Conservation (phyloP, 176 grass and related monocot species). For the Aegilops speltoides region DNA sequence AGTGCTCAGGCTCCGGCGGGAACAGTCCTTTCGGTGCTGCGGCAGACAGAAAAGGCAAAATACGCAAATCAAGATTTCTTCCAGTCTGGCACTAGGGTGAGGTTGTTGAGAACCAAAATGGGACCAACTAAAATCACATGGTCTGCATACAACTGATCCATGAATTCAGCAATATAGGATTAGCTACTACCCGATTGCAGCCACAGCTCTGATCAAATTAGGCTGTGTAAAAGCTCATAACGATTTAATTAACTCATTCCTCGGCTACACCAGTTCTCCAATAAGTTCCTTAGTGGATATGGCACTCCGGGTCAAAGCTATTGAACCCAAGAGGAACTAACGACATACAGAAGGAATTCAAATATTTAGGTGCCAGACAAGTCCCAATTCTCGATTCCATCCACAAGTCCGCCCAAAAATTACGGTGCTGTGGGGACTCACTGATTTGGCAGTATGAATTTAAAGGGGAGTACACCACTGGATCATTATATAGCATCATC, state of each 20-base stretch:
- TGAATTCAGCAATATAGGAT: too few relatives aligned
- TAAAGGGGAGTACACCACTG: too few relatives aligned
- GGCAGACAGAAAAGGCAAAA: not conserved
- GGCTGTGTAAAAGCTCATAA: too few relatives aligned
- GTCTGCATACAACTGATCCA: too few relatives aligned
- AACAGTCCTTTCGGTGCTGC: constrained; percentile 90
- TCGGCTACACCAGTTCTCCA: too few relatives aligned
- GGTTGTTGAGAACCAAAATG: not conserved
- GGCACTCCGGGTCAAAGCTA: constrained; percentile 13
- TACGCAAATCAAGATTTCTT: not conserved
- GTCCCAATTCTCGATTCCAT: not conserved
- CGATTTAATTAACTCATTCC: too few relatives aligned
- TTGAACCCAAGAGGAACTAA: not conserved
- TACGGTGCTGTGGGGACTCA: too few relatives aligned
- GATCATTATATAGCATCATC: too few relatives aligned
- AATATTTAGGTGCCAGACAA: not conserved
- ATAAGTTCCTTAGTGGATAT: not conserved
- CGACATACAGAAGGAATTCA: not conserved
- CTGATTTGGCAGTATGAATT: too few relatives aligned
- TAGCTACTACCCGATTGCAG: too few relatives aligned
- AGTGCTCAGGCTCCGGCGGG: constrained; percentile 77
- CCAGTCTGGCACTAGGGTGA: not conserved
- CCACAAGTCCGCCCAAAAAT: not conserved
- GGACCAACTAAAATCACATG: not conserved
- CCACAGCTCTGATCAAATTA: too few relatives aligned